Evolutionary conservation across 306 rosid species (phyloP), one percentile per base, ranked within the genome.

Genomic region (Abrus pulchellus): DNA sequence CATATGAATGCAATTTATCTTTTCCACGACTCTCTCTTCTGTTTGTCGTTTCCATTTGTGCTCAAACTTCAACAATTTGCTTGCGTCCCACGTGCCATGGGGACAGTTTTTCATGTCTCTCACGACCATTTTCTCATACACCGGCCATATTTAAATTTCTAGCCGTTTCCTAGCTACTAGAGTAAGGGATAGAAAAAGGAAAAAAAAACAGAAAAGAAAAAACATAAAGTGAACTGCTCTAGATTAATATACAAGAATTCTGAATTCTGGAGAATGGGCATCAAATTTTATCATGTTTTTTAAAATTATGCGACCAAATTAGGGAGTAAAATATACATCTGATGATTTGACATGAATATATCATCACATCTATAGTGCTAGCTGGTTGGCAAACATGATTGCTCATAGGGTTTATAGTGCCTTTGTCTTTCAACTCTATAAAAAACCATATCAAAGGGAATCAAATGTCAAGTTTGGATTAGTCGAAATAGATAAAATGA

Each of bases 81-180:
- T 57, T 36, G 27, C 74, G 33, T 14, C 41, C 78, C 88, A 77
- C 54, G 85, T 81, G 81, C 69, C 52, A 41, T 8, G 79, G 76
- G 83, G 56, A 68, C 82, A 57, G 40, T 54, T 54, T 75, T 41
- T 66, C 40, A 28, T 59, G 75, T 65, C 60, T 52, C 61, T 41
- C 59, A 9, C 7, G 57, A 13, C 11, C 44, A 69, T 45, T 33
- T 84, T 50, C 80, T 49, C 14, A 29, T 9, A 10, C 4, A 38
- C 70, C 4, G 6, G 10, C 0, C 12, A 64, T 1, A 61, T 5
- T 32, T 61, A 3, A 9, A 29, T 9, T 59, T 30, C n/a, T n/a
- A n/a, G n/a, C n/a, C n/a, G n/a, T 36, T 63, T 63, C 29, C 29
- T 38, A n/a, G 29, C 45, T n/a, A n/a, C n/a, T n/a, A n/a, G n/a